Base-by-base conservation (phyloP, 306 rosid species). In the Cucumis hystrix region DNA sequence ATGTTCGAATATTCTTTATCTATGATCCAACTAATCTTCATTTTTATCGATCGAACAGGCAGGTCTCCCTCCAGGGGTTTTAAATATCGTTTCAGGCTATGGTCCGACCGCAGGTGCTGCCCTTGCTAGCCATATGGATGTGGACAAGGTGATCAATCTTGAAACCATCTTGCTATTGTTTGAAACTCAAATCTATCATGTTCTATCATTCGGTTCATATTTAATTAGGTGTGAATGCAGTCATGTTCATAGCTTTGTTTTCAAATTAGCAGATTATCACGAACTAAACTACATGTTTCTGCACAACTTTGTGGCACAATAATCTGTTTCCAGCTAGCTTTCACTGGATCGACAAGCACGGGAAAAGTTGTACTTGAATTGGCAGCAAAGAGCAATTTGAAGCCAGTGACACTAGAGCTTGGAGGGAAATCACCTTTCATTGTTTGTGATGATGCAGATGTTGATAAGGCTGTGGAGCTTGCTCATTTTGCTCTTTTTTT, bases 351-450 rank as follows among this genome's bases (percentile, higher is more conserved):
- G 11, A 92, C 98, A 35, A 85, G 74, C 0, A 92, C 97, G 0
- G 98, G 98, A 61, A 90, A 90, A 78, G 10, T 82, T 71, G 85
- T 94, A 43, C 92, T 87, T 35, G 90, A 83, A 83, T 81, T 91
- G 83, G 96, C 98, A 67, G 91, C 97, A 45, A 88, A 75, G 79
- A 94, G 98, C 88, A 94, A 94, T 80, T 92, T 94, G 40, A 94
- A 94, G 84, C 90, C 93, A 4, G 93, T 90, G 75, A 92, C 98
- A 54, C 83, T 94, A 70, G 98, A 94, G 87, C 97, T 94, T 4
- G 98, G 98, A 76, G 97, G 98, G 72, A 94, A 94, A 82, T 94
- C 98, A 5, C 98, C 98, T 79, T 92, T 94, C 89, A 90, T 94
- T 23, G 83, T 94, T 60, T 94, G 82, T 0, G 93, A 94, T 62